Conservation (phyloP, 352 stramenopile species). For the Phytopythium cucurbitacearum region DNA sequence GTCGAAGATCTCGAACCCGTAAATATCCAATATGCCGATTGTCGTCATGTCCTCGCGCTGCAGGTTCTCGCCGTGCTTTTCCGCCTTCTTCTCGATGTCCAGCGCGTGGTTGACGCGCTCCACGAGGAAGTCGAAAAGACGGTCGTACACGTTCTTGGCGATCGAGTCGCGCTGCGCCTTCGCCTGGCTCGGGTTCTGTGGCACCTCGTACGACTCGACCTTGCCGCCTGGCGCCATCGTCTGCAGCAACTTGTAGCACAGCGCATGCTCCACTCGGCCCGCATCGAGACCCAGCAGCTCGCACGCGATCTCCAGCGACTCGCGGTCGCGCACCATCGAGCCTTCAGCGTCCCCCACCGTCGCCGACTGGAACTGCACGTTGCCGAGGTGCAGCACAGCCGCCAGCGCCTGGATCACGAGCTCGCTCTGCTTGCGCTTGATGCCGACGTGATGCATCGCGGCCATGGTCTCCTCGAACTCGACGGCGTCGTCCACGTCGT, state of each 20-base stretch:
- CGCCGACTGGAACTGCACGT: conserved; percentile 60
- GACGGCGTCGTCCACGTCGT: conserved; percentile 89
- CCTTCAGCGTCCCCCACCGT: conserved; percentile 73
- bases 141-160: conserved; percentile 95
- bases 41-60: conserved; percentile 73
- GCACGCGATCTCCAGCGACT: conserved; percentile 62
- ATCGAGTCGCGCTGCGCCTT: conserved; percentile 93
- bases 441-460: conserved; percentile 86
- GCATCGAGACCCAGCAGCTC: conserved; percentile 66
- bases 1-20: conserved; percentile 95
- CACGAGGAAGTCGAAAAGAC: conserved; percentile 97
- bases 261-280: conserved; percentile 51
- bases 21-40: conserved; percentile 95
- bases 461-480: conserved; percentile 86
- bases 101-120: conserved; percentile 86
- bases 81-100: conserved; percentile 78
- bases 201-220: conserved; percentile 85
- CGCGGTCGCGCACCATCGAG: conserved; percentile 37
- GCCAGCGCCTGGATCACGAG: conserved; percentile 83
- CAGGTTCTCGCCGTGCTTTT: conserved; percentile 74
- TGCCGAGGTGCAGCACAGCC: conserved; percentile 76
- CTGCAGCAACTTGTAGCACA: conserved; percentile 85
- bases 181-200: conserved; percentile 85
- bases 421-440: conserved; percentile 87
- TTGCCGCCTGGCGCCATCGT: conserved; percentile 83